Base-by-base conservation (phyloP, 305 asterid genomes). In the Plantago lanceolata region DNA sequence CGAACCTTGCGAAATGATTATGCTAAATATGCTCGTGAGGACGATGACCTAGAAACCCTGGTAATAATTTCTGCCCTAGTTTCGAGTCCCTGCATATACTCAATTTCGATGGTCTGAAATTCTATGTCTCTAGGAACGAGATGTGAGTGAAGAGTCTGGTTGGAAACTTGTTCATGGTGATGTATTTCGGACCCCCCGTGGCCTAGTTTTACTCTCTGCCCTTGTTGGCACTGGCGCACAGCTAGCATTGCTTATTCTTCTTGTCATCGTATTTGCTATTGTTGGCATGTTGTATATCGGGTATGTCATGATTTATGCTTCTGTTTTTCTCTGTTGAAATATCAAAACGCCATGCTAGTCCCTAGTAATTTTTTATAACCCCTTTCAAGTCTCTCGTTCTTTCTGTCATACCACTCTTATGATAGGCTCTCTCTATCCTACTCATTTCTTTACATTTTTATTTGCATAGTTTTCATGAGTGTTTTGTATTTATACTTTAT, bases 161-260 rank as follows among this genome's bases (percentile, higher is more conserved):
- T 82, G 88, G 88, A 82, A 82, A 62, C 85, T 82, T 67, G 89
- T 84, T 64, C 95, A 86, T 56, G 95, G 95, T 52, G 95, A 86
- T 59, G 91, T 84, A 48, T 86, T 86, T 54, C 86, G 95, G 56
- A 81, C 91, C 65, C 79, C 95, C 35, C 75, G 65, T 28, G 71
- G 68, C 75, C 63, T 86, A 57, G 85, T 81, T 63, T 67, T 84
- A 51, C 75, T 86, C 24, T 78, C 91, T 63, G 91, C 95, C 28
- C 78, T 86, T 61, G 91, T 86, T 33, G 95, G 95, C 57, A 86
- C 91, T 54, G 95, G 95, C 40, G 84, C 91, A 67, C 95, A 86
- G 71, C 80, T 86, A 60, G 74, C 95, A 59, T 59, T 80, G 19
- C 91, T 86, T 58, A 82, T 82, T 84, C 81, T 82, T 67, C 85